Evolutionary conservation across 140 eudicot species (phyloP), one percentile per base, ranked within the genome.

Genomic region (Flaveria floridana): DNA sequence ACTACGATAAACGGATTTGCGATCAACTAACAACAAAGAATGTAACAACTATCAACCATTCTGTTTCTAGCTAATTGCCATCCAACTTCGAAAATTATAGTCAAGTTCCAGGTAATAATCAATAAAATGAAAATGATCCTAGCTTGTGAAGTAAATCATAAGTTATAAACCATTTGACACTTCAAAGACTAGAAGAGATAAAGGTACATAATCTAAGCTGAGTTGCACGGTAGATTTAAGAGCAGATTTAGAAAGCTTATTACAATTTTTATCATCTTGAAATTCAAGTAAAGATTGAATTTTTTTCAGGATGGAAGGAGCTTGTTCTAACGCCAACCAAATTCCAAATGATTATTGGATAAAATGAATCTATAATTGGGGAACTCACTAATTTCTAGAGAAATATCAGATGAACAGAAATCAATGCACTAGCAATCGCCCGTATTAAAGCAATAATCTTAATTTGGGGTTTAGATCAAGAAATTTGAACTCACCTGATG

Each of bases 401-500:
- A 34, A 15, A 30, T 64, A 59, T 59, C 65, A 59, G 39, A 58
- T 21, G 39, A 71, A 53, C 19, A 39, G 71, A 47, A 47, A 74
- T 14, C 1, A 62, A 73, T 42, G 78, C 55, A 34, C 52, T 72
- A 65, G 23, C 15, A n/a, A 65, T 39, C n/a, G 26, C 14, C 6
- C 48, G 23, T 13, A 6, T 30, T 65, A 65, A 58, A n/a, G 0
- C 16, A 25, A 19, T 30, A 28, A 77, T 57, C 11, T 42, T 42
- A 12, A 10, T n/a, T 5, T 59, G 63, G 55, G 47, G 71, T 61
- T 77, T 44, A 14, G 51, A 58, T 58, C 2, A 14, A 70, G 71
- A 30, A 3, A 47, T 12, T 19, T 7, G 55, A 78, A 78, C 77
- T 59, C 64, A 78, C 77, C 82, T 13, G 64, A 48, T 14, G 42